These are phyloP conservation scores for Henningerozyma blattae DNA, from an alignment of 805 yeast species.

Conservation along the genomic window DNA sequence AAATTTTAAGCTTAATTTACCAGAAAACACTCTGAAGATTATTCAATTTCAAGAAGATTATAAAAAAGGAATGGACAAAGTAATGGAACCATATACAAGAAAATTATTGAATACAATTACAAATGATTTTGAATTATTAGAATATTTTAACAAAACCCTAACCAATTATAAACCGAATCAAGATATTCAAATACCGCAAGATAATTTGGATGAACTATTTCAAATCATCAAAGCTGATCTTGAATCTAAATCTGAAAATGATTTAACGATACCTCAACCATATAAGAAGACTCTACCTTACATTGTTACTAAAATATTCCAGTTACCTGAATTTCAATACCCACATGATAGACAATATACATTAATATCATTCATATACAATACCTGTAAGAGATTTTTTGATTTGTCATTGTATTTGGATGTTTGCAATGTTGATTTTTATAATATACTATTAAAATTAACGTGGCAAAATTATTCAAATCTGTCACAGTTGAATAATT, in stretches of 20 bases:
- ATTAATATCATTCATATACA: constrained; percentile 16
- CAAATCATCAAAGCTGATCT: neutral
- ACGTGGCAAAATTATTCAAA: constrained; percentile 21
- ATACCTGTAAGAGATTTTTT: constrained; percentile 15
- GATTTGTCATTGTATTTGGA: constrained; percentile 20
- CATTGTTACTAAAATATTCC: constrained; percentile 11
- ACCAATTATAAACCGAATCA: neutral
- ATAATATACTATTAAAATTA: constrained; percentile 17
- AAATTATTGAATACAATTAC: constrained; percentile 5
- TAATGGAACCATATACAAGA: constrained; percentile 12
- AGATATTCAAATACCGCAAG: constrained; percentile 4
- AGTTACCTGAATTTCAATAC: constrained; percentile 6
- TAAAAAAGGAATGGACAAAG: constrained; percentile 12
- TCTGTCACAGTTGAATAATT: constrained; percentile 8
- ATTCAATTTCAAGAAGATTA: constrained; percentile 14
- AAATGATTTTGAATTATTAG: constrained; percentile 17
- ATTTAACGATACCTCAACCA: constrained; percentile 18
- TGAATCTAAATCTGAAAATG: constrained; percentile 6
- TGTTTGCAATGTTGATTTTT: constrained; percentile 21
- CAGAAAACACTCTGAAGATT: too few species aligned
- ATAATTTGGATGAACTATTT: neutral
- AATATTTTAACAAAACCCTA: constrained; percentile 7
- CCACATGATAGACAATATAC: constrained; percentile 17
- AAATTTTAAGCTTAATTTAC: too few species aligned
- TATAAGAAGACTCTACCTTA: constrained; percentile 17